Conservation (phyloP, 495 filamentous ascomycete genomes). For the Trichoderma virens region DNA sequence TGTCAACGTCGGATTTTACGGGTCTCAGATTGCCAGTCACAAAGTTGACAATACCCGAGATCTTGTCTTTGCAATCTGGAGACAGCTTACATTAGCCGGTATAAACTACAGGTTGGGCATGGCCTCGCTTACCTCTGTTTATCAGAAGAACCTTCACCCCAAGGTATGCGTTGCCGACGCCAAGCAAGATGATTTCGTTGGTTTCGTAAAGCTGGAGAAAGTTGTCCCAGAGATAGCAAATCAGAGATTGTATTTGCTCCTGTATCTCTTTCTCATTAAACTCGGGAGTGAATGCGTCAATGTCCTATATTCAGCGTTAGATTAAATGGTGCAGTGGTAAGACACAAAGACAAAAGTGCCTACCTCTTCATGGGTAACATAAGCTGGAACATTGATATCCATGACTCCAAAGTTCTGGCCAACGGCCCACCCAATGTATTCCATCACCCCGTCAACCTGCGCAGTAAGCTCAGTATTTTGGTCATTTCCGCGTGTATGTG, state of each 20-base stretch:
- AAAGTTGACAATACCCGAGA: slow-evolving; percentile 47
- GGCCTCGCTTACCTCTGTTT: slow-evolving; percentile 46
- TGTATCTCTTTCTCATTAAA: slow-evolving; percentile 30
- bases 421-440: slow-evolving; percentile 77
- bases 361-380: slow-evolving; percentile 51
- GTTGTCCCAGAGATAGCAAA: slow-evolving; percentile 92
- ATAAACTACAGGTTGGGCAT: not conserved
- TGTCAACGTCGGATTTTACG: slow-evolving; percentile 55
- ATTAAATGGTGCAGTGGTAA: not conserved
- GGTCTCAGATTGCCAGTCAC: slow-evolving; percentile 59
- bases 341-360: slow-evolving; percentile 10
- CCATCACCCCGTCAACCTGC: slow-evolving; percentile 67
- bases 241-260: slow-evolving; percentile 62
- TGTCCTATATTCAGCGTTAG: slow-evolving; percentile 14
- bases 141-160: slow-evolving; percentile 63
- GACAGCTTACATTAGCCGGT: not conserved
- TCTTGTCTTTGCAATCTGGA: slow-evolving; percentile 35
- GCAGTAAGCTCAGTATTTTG: slow-evolving; percentile 30
- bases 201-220: slow-evolving; percentile 75
- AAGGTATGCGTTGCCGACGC: slow-evolving; percentile 68
- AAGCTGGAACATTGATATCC: slow-evolving; percentile 81
- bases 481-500: not conserved
- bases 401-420: slow-evolving; percentile 68
- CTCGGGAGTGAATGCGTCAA: slow-evolving; percentile 27
- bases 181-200: slow-evolving; percentile 71